Conservation (phyloP, 23 red algal species). For the Gracilaria domingensis region DNA sequence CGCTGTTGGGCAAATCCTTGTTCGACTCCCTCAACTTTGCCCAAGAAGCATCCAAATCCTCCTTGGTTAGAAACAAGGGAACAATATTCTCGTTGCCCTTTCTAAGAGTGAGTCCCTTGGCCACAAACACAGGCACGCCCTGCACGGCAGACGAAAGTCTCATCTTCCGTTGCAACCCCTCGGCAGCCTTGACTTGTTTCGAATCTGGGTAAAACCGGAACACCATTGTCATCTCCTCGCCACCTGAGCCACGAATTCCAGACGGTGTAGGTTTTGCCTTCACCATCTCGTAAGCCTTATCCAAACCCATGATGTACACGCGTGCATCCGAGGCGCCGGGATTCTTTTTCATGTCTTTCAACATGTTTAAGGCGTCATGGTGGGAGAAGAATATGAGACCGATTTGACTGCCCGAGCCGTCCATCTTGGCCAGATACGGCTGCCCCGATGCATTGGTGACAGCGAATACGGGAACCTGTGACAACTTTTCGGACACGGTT, state of each 20-base stretch:
- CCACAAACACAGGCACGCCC: conserved; percentile 94
- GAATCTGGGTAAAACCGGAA: conserved; percentile 95
- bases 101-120: conserved; percentile 84
- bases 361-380: conserved; percentile 89
- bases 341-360: conserved; percentile 89
- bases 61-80: conserved; percentile 94
- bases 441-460: conserved; percentile 97
- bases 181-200: conserved; percentile 83
- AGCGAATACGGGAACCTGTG: conserved; percentile 97
- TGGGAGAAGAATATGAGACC: conserved; percentile 97
- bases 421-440: conserved; percentile 95
- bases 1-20: conserved; percentile 73
- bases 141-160: conserved; percentile 47
- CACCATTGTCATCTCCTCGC: conserved; percentile 95
- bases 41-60: conserved; percentile 95
- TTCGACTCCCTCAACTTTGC: conserved; percentile 72
- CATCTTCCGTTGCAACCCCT: conserved; percentile 73
- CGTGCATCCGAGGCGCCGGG: conserved; percentile 85
- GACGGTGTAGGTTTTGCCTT: conserved; percentile 86
- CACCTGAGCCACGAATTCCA: conserved; percentile 83
- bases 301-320: conserved; percentile 94
- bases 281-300: conserved; percentile 99
- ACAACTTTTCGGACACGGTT: conserved; percentile 87
- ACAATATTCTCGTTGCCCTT: conserved; percentile 92
- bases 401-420: conserved; percentile 81